phyloP scores from a whole-genome alignment of 2,329 filamentous ascomycete genomes.

The Aureobasidium sp. region DNA sequence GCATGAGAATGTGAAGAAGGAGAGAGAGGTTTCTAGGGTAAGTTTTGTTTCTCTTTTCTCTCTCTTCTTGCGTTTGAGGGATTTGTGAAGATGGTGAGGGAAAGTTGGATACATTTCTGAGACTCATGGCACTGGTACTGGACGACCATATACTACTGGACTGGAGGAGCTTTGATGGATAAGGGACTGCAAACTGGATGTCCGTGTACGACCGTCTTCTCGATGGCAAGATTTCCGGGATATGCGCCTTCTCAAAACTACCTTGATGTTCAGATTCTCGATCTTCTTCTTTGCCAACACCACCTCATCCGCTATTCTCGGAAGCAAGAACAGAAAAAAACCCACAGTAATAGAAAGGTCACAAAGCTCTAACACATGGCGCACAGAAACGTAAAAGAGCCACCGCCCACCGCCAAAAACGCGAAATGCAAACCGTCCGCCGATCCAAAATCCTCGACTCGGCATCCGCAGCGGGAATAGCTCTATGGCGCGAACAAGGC shows the following conservation, averaged over 20 bases:
- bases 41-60: constrained; percentile 23
- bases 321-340: neutral
- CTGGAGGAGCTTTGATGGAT: too few species aligned
- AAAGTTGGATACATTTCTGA: neutral
- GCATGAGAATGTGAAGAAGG: constrained; percentile 40
- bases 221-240: neutral
- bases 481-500: constrained; percentile 22
- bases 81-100: too few species aligned
- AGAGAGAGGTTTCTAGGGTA: constrained; percentile 38
- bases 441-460: constrained; percentile 18
- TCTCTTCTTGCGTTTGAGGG: neutral
- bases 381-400: constrained; percentile 22
- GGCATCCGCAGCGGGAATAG: constrained; percentile 5
- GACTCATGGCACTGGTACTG: neutral
- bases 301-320: neutral
- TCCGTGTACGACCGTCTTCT: too few species aligned
- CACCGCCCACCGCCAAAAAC: constrained; percentile 7
- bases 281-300: neutral
- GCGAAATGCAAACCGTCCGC: constrained; percentile 16
- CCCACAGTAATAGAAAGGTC: neutral
- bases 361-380: constrained; percentile 1
- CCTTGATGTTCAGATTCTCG: neutral
- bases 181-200: too few species aligned
- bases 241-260: neutral
- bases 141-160: too few species aligned